Evolutionary conservation across 768 basidiomycete genomes (phyloP), one percentile per base, ranked within the genome.

Genomic region (Harrya chromipes): DNA sequence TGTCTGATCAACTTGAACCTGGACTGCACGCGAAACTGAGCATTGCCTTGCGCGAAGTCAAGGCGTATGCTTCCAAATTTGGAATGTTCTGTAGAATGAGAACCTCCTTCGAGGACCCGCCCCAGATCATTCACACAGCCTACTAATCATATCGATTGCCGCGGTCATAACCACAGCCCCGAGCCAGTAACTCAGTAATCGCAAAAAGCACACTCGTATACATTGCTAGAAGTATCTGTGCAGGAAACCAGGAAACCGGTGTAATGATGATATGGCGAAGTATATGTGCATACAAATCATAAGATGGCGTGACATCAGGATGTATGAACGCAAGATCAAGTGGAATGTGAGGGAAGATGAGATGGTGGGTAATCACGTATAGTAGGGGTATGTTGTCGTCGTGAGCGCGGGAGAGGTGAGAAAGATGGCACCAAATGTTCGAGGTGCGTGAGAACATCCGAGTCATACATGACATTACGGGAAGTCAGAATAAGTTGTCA

Each of bases 361-460:
- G 40, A 50, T 50, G 44, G 43, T 49, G 62, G 66, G 66, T 66
- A 64, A 67, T 67, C 54, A 50, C 55, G 54, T 57, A 64, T 55
- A 63, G 65, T 55, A 63, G 65, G 68, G 68, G 67, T 70, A 70
- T 68, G 58, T 33, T 48, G 43, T 66, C 51, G 42, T 53, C 55
- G 49, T 59, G 41, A 57, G 58, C 41, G 55, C 37, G 24, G 4
- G 46, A 24, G 17, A 51, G 46, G 51, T 53, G 52, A 43, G 55
- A 55, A 36, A 37, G 41, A 19, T 33, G 45, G 43, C 51, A 62
- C 47, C 55, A 17, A 53, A 39, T 40, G 49, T 46, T 45, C 35
- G 33, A 42, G 46, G 50, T 56, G 53, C 43, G 58, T 63, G 58
- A 50, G 46, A 58, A 56, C 16, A 46, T 54, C n/a, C n/a, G n/a